phyloP scores from a whole-genome alignment of 2,329 filamentous ascomycete species.

The Chrysoporthe puriensis region DNA sequence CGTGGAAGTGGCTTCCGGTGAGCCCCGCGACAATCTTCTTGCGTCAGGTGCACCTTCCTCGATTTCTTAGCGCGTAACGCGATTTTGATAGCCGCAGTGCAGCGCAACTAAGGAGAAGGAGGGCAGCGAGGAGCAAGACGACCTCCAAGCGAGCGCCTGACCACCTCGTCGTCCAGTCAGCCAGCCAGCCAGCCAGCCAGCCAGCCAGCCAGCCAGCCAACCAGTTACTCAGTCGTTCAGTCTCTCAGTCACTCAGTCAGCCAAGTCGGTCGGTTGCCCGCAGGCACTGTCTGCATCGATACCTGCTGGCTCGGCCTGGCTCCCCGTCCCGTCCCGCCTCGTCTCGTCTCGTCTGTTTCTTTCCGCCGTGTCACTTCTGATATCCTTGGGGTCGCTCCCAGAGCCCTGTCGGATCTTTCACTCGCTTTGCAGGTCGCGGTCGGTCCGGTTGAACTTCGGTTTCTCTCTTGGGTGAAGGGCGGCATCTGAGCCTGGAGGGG shows the following conservation, averaged over 20 bases:
- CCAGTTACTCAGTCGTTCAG: background rate
- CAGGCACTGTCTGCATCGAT: too few relatives aligned
- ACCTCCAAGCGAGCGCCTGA: background rate
- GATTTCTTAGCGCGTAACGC: slow-evolving; percentile 27
- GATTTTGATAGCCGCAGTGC: slow-evolving; percentile 19
- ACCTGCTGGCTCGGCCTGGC: too few relatives aligned
- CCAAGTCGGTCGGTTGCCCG: background rate
- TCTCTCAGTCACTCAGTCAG: background rate
- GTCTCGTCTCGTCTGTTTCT: background rate
- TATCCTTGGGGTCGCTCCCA: background rate
- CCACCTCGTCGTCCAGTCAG: too few relatives aligned
- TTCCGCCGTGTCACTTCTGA: background rate
- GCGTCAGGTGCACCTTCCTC: slow-evolving; percentile 25
- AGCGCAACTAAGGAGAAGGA: background rate
- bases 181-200: background rate
- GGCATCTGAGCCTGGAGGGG: background rate
- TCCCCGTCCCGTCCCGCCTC: background rate
- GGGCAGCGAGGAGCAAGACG: background rate
- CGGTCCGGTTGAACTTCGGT: slow-evolving; percentile 3
- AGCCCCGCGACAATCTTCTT: slow-evolving; percentile 24
- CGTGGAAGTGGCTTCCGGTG: slow-evolving; percentile 24
- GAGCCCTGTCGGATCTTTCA: background rate
- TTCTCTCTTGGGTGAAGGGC: background rate
- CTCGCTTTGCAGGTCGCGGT: background rate
- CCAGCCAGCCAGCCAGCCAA: too few relatives aligned